Conservation (phyloP, 2,329 filamentous ascomycete species). For the Pseudogymnoascus verrucosus region DNA sequence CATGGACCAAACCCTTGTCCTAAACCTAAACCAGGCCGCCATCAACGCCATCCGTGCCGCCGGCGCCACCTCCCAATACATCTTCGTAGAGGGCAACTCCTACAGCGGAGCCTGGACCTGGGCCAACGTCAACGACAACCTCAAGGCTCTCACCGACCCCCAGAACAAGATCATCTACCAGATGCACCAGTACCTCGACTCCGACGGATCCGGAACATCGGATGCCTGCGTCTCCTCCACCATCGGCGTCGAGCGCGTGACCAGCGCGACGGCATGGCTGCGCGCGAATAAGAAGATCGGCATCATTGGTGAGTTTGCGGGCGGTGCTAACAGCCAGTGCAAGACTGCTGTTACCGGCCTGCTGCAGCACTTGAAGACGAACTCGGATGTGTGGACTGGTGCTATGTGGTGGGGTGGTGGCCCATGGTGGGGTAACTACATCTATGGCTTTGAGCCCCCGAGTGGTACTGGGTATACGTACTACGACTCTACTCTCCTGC, state of each 20-base stretch:
- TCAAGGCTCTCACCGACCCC: slow-evolving; percentile 43
- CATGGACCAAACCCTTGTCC: slow-evolving; percentile 33
- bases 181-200: slow-evolving; percentile 56
- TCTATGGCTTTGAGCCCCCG: slow-evolving; percentile 39
- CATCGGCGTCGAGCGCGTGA: slow-evolving; percentile 44
- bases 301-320: slow-evolving; percentile 47
- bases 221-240: slow-evolving; percentile 42
- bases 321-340: slow-evolving; percentile 42
- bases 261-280: slow-evolving; percentile 45
- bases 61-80: slow-evolving; percentile 43
- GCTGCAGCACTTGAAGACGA: slow-evolving; percentile 38
- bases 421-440: slow-evolving; percentile 41
- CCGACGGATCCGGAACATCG: slow-evolving; percentile 44
- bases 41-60: slow-evolving; percentile 36
- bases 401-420: slow-evolving; percentile 47
- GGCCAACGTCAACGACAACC: slow-evolving; percentile 35
- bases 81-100: slow-evolving; percentile 51
- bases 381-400: slow-evolving; percentile 46
- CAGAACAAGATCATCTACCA: slow-evolving; percentile 48
- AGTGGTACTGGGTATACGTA: slow-evolving; percentile 33
- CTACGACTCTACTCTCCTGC: neutral
- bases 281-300: slow-evolving; percentile 43
- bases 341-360: slow-evolving; percentile 41
- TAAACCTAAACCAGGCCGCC: slow-evolving; percentile 37
- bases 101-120: slow-evolving; percentile 42